These are phyloP conservation scores for Albugo laibachii DNA, from an alignment of 352 stramenopile genomes.

Conservation along the genomic window DNA sequence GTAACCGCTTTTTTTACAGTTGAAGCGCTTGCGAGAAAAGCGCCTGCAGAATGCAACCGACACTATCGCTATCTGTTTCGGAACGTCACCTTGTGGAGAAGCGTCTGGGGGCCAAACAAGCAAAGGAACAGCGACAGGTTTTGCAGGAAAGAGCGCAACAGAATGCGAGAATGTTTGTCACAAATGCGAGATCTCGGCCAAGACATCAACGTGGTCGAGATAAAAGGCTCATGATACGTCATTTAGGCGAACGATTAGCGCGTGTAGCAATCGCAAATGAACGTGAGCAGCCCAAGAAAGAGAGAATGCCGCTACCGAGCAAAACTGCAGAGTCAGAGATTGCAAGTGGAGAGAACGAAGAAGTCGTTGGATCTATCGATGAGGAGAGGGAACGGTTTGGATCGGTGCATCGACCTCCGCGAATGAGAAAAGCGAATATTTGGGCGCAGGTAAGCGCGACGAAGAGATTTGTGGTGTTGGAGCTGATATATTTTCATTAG, in stretches of 20 bases:
- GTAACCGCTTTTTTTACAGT: too few species aligned
- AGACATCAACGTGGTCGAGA: constrained; percentile 3
- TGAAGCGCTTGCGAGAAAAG: not conserved
- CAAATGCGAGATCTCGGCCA: constrained; percentile 1
- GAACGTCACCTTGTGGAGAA: constrained; percentile 34
- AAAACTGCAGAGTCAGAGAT: too few species aligned
- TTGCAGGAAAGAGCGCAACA: constrained; percentile 8
- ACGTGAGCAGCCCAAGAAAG: constrained; percentile 6
- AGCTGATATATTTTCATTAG: not conserved
- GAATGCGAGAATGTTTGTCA: not conserved
- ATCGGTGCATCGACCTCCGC: constrained; percentile 19
- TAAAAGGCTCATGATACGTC: constrained; percentile 30
- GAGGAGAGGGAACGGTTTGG: constrained; percentile 47
- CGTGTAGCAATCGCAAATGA: constrained; percentile 13
- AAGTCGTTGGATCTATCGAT: constrained; percentile 10
- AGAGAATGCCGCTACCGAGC: too few species aligned
- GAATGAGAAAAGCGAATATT: constrained; percentile 24
- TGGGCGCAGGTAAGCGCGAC: constrained; percentile 21
- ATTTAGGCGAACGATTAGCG: constrained; percentile 37
- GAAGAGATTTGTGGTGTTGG: not conserved
- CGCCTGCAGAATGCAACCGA: not conserved
- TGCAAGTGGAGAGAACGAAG: not conserved
- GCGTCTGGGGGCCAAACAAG: constrained; percentile 17
- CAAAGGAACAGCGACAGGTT: constrained; percentile 15
- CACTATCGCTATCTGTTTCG: constrained; percentile 23